Conservation (phyloP, 495 filamentous ascomycete genomes). For the Corynascus novoguineensis region DNA sequence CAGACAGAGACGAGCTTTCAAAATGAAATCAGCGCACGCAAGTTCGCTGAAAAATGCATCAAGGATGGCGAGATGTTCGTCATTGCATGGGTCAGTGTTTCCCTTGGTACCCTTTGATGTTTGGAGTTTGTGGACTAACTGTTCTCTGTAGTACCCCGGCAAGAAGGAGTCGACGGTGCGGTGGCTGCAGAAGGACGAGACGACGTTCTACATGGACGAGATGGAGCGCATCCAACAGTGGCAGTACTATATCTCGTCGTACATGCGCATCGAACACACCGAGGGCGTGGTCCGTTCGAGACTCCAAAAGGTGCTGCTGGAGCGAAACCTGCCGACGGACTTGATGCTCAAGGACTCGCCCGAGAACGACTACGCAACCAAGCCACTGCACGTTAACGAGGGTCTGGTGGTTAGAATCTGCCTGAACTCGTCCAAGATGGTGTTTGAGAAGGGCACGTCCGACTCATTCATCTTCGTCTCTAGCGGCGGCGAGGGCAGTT, state of each 20-base stretch:
- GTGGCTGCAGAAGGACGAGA: conserved; percentile 73
- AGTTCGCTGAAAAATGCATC: conserved; percentile 76
- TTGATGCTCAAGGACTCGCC: conserved; percentile 29
- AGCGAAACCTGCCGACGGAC: conserved; percentile 64
- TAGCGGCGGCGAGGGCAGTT: conserved; percentile 14
- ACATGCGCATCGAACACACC: conserved; percentile 78
- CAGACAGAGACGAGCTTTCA: conserved; percentile 76
- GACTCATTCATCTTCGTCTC: conserved; percentile 52
- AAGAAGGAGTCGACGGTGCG: conserved; percentile 58
- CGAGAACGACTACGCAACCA: conserved; percentile 42
- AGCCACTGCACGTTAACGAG: conserved; percentile 61
- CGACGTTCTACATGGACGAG: conserved; percentile 66
- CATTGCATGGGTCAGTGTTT: conserved; percentile 71
- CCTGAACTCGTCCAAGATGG: conserved; percentile 73
- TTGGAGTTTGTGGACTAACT: background rate
- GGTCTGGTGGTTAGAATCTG: conserved; percentile 73
- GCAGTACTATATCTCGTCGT: conserved; percentile 93
- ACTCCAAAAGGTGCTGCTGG: conserved; percentile 62
- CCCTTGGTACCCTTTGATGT: background rate
- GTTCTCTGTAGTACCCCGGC: conserved; percentile 46
- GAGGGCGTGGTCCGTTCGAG: conserved; percentile 67
- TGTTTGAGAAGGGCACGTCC: conserved; percentile 64
- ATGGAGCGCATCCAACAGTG: conserved; percentile 58
- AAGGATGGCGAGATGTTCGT: conserved; percentile 89
- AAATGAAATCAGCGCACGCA: conserved; percentile 77